phyloP scores from a whole-genome alignment of 2,329 filamentous ascomycete genomes.

The Fusarium bactridioides region DNA sequence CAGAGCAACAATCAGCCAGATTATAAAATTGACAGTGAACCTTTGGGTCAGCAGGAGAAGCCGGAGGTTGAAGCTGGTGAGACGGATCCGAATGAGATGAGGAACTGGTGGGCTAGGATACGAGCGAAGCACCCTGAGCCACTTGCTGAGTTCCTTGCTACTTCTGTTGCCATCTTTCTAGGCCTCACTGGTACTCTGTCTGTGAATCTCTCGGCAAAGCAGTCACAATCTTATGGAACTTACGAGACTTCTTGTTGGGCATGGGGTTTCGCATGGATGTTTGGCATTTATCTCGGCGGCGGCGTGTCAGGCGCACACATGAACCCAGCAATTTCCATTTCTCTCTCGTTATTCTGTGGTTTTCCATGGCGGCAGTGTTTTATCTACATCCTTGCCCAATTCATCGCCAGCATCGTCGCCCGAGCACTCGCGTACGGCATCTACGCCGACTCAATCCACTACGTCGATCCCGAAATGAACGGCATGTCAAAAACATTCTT shows the following conservation, averaged over 20 bases:
- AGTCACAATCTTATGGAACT: constrained; percentile 17
- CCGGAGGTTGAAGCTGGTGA: constrained; percentile 19
- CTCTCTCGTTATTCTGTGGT: constrained; percentile 46
- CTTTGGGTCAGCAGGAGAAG: constrained; percentile 22
- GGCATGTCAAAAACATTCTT: constrained; percentile 46
- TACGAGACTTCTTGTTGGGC: constrained; percentile 39
- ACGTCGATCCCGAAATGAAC: constrained; percentile 44
- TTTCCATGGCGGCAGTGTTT: constrained; percentile 48
- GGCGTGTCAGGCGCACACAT: constrained; percentile 44
- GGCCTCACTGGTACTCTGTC: constrained; percentile 28
- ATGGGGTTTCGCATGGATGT: constrained; percentile 40
- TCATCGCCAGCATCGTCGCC: constrained; percentile 2
- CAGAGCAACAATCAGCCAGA: constrained; percentile 2
- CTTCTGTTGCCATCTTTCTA: constrained; percentile 24
- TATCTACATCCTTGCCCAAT: constrained; percentile 6
- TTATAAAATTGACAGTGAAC: constrained; percentile 26
- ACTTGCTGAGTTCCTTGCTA: constrained; percentile 35
- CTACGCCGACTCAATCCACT: constrained; percentile 16
- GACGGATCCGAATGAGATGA: constrained; percentile 20
- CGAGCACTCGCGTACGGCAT: constrained; percentile 14
- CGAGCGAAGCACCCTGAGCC: constrained; percentile 34
- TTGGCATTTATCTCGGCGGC: constrained; percentile 37
- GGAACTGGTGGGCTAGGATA: constrained; percentile 37
- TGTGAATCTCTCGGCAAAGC: constrained; percentile 26
- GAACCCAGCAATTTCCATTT: constrained; percentile 49